Percentiles rank a stretch among this genome's conserved stretches.
Conservation (phyloP, 2,329 filamentous ascomycete genomes). For the Eutypella sp. region DNA sequence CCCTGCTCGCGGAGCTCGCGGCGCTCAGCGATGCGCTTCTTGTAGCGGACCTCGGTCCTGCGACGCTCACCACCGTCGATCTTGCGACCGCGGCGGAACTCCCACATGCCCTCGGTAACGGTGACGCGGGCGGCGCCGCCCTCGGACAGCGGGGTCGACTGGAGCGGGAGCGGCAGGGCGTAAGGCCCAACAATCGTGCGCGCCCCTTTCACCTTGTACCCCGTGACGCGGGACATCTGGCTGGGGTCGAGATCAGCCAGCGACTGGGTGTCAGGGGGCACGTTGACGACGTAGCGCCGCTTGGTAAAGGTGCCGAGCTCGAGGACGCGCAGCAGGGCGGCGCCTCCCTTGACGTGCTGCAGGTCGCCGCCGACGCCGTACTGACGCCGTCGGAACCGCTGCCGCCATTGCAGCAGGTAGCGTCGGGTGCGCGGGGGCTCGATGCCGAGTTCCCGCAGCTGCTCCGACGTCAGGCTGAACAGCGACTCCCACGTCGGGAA, state of each 20-base stretch:
- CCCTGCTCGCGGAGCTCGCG: slow-evolving; percentile 53
- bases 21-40: slow-evolving; percentile 74
- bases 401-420: slow-evolving; percentile 84
- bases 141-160: too few species aligned
- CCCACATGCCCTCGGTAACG: slow-evolving; percentile 87
- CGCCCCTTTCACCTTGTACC: slow-evolving; percentile 64
- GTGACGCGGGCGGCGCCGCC: slow-evolving; percentile 60
- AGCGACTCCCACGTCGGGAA: slow-evolving; percentile 87
- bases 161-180: slow-evolving; percentile 63
- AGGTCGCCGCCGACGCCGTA: slow-evolving; percentile 83
- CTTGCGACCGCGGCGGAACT: slow-evolving; percentile 80
- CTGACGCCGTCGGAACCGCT: slow-evolving; percentile 73
- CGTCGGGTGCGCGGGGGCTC: slow-evolving; percentile 77
- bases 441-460: slow-evolving; percentile 79
- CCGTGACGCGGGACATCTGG: slow-evolving; percentile 50
- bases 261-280: slow-evolving; percentile 41
- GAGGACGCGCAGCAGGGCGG: slow-evolving; percentile 27
- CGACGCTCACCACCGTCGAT: slow-evolving; percentile 94
- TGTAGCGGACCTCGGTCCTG: slow-evolving; percentile 78
- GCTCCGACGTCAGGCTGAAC: slow-evolving; percentile 71
- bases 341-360: slow-evolving; percentile 52
- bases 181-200: slow-evolving; percentile 71
- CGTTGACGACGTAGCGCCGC: slow-evolving; percentile 49
- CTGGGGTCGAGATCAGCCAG: slow-evolving; percentile 28
- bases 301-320: slow-evolving; percentile 34